Conservation (phyloP, 257 asterid genomes). For the Przewalskia tangutica region DNA sequence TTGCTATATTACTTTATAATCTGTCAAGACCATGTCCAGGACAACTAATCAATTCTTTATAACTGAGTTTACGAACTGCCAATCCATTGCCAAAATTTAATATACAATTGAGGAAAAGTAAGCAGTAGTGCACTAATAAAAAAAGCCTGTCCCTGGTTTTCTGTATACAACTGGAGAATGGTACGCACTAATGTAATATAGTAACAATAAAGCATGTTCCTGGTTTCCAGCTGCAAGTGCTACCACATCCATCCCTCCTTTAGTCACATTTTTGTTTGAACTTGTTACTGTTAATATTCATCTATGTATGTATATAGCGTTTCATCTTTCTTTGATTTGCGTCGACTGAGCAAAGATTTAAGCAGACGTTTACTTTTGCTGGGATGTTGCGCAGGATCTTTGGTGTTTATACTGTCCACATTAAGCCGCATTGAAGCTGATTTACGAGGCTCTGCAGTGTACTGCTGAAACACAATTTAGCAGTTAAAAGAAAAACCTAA, state of each 20-base stretch:
- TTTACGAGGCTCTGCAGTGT: slow-evolving; percentile 56
- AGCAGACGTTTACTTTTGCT: slow-evolving; percentile 90
- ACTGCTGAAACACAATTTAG: slow-evolving; percentile 28
- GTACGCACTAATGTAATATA: neutral
- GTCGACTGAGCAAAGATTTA: slow-evolving; percentile 74
- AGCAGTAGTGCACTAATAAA: neutral
- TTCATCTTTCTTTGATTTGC: slow-evolving; percentile 90
- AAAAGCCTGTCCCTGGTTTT: neutral
- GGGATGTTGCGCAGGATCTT: slow-evolving; percentile 42
- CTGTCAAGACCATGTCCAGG: neutral
- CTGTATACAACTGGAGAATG: neutral
- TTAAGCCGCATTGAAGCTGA: slow-evolving; percentile 80
- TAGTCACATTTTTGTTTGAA: neutral
- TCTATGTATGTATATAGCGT: slow-evolving; percentile 71
- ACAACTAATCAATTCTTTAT: neutral
- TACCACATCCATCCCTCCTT: neutral
- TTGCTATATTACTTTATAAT: neutral
- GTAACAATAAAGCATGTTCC: neutral
- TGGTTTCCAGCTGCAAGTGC: neutral
- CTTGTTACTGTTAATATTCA: slow-evolving; percentile 43
- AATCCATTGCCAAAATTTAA: neutral
- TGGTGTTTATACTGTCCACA: slow-evolving; percentile 45
- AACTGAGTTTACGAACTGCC: neutral
- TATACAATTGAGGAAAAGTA: slow-evolving; percentile 2
- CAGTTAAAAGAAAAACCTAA: neutral